Base-by-base conservation (phyloP, 2,329 filamentous ascomycete genomes). In the Bertia moriformis region DNA sequence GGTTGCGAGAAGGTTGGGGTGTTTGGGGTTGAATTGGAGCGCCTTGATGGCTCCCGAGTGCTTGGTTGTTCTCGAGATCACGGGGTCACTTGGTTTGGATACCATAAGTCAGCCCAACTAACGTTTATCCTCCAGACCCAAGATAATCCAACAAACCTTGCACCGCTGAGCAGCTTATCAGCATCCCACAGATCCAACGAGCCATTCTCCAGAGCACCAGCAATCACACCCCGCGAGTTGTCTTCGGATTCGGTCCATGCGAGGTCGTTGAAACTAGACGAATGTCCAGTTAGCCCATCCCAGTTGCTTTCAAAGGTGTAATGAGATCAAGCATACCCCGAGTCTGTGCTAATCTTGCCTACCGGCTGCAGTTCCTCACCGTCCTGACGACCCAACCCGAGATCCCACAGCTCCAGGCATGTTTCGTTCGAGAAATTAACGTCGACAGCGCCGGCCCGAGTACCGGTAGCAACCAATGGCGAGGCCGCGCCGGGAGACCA, bases 391-490 rank as follows among this genome's bases (percentile, higher is more conserved):
- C 93, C 85, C 48, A 96, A 69, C 54, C 76, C 79, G 48, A 98
- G 69, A 61, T 96, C 86, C 91, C 91, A 98, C 44, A 98, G 70
- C 66, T 98, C 91, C 42, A 98, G 67, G 64, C 89, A 89, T 46
- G 87, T 95, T 59, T 96, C 88, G 59, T 91, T 91, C 19, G 91
- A 96, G 63, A 98, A 98, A 60, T 96, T 88, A 50, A 85, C 88
- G 61, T 93, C 87, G 32, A 98, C 87, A 51, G 91, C 91, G 46
- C 91, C 91, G 44, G 91, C 88, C 50, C 88, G 80, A 37, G 91
- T 98, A 51, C 91, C 91, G 19, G 91, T 98, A 43, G 86, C 89
- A 46, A 98, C 69, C 49, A 93, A 69, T 50, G 89, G 87, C 49
- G 79, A 76, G 29, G 74, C 72, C 38, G 84, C 65, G 50, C 79